Percentiles rank a stretch among this genome's conserved stretches.
These are phyloP conservation scores for Shiraia bambusicola DNA, from an alignment of 2,329 filamentous ascomycete genomes.

Conservation along the genomic window DNA sequence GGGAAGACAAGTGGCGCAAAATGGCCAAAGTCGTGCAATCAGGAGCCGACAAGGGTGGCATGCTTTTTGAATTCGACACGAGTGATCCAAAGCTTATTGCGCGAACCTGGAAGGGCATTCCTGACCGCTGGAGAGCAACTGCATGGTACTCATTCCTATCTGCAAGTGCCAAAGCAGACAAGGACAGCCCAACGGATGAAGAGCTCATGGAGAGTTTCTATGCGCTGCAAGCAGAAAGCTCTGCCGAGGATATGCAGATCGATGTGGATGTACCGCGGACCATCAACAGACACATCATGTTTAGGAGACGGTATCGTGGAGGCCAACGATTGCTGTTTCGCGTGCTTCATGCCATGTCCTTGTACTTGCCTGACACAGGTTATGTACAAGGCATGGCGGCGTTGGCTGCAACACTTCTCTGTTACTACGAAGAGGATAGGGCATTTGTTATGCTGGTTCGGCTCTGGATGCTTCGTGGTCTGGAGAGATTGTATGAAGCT, in stretches of 20 bases:
- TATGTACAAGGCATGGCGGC: slow-evolving; percentile 99
- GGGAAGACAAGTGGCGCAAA: slow-evolving; percentile 67
- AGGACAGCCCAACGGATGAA: slow-evolving; percentile 65
- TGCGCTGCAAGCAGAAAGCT: slow-evolving; percentile 70
- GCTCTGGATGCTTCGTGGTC: slow-evolving; percentile 83
- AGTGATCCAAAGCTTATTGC: slow-evolving; percentile 78
- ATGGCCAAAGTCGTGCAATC: slow-evolving; percentile 58
- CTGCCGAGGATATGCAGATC: slow-evolving; percentile 92
- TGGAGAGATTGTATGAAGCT: slow-evolving; percentile 79
- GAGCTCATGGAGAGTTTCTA: slow-evolving; percentile 72
- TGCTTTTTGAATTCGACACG: slow-evolving; percentile 77
- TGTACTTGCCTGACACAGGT: slow-evolving; percentile 87
- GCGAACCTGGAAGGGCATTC: slow-evolving; percentile 96
- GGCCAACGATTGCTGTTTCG: slow-evolving; percentile 90
- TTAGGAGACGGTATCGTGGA: slow-evolving; percentile 84
- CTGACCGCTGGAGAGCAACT: slow-evolving; percentile 88
- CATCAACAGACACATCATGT: slow-evolving; percentile 97
- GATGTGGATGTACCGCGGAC: slow-evolving; percentile 95
- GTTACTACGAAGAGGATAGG: slow-evolving; percentile 94
- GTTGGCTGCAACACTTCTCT: slow-evolving; percentile 85
- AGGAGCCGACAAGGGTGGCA: slow-evolving; percentile 58
- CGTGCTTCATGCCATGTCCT: slow-evolving; percentile 84
- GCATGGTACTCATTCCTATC: slow-evolving; percentile 94
- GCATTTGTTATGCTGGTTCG: slow-evolving; percentile 96
- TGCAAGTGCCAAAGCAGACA: slow-evolving; percentile 68